Evolutionary conservation across 2,329 filamentous ascomycete genomes (phyloP), one percentile per base, ranked within the genome.

Genomic region (Aspergillus sp.): DNA sequence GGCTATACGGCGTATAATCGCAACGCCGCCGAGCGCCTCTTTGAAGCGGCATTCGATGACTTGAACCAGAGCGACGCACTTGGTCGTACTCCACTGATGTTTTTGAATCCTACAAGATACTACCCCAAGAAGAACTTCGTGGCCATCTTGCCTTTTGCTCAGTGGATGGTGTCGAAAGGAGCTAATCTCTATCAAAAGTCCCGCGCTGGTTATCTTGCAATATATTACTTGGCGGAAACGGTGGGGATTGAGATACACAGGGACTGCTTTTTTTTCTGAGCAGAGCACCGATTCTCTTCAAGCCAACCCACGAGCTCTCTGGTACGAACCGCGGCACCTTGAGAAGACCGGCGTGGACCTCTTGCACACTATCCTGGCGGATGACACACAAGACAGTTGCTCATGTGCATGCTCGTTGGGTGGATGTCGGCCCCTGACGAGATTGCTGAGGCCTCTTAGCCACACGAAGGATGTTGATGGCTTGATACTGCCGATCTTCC

Each of bases 361-460:
- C 16, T 13, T 38, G 7, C 45, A 40, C 5, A 29, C 19, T 10
- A 38, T 47, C 11, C 36, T 42, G 23, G 43, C 29, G 36, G 36
- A 44, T 34, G 16, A 60, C 20, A 41, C 19, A 25, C 31, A n/a
- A 21, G 14, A 43, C n/a, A 7, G 19, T 34, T 25, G 42, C 9
- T 45, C 14, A 17, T 25, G 20, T 25, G 42, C 48, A 43, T 54
- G 54, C 48, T 49, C 43, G 42, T 38, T 38, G 14, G 13, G 34
- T 5, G 34, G 34, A 38, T 38, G 34, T 16, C 34, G 34, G 5
- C 34, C 34, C 1, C 34, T 38, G 14, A 38, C 34, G 34, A 5
- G 34, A 38, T 14, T 38, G 14, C 34, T 38, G 34, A 38, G 16
- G 2, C 34, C 4, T 38, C 5, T 38, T n/a, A 14, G 3, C 23